Percentiles rank a stretch among this genome's conserved stretches.
Evolutionary conservation across 73 alveolate genomes (phyloP).

Genomic region (Tetrahymena borealis): DNA sequence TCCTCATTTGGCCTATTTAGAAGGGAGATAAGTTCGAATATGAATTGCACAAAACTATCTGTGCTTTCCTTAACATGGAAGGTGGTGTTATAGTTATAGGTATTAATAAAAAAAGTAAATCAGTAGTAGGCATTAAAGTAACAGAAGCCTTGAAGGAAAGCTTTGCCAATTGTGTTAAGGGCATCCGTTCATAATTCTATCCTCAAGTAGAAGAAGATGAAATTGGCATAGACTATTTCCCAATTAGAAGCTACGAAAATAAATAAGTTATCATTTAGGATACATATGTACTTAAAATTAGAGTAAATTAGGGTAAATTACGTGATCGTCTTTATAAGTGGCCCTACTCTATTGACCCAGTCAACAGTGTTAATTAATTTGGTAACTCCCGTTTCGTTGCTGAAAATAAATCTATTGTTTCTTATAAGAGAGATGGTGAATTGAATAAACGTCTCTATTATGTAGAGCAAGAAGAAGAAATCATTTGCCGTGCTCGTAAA

Average conservation of each 20-base stretch:
- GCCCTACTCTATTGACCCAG: neutral
- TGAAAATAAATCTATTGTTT: neutral
- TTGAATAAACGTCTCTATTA: neutral
- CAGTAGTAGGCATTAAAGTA: neutral
- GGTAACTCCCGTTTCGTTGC: neutral
- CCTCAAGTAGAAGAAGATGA: neutral
- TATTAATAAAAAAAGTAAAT: neutral
- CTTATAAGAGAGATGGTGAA: neutral
- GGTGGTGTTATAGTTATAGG: neutral
- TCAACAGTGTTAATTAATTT: neutral
- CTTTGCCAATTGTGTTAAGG: neutral
- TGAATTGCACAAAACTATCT: neutral
- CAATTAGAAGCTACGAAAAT: neutral
- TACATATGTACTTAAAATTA: neutral
- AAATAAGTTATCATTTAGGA: neutral
- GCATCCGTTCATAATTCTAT: neutral
- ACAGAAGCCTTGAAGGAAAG: neutral
- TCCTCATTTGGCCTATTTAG: neutral
- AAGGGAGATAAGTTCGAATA: neutral
- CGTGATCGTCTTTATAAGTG: neutral
- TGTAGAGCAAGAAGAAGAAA: neutral
- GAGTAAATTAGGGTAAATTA: neutral
- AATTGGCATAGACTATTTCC: neutral
- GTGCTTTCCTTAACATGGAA: neutral
- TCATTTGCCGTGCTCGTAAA: neutral